Evolutionary conservation across 2,329 filamentous ascomycete species (phyloP), one percentile per base, ranked within the genome.

Genomic region (Pyrenochaeta sp.): DNA sequence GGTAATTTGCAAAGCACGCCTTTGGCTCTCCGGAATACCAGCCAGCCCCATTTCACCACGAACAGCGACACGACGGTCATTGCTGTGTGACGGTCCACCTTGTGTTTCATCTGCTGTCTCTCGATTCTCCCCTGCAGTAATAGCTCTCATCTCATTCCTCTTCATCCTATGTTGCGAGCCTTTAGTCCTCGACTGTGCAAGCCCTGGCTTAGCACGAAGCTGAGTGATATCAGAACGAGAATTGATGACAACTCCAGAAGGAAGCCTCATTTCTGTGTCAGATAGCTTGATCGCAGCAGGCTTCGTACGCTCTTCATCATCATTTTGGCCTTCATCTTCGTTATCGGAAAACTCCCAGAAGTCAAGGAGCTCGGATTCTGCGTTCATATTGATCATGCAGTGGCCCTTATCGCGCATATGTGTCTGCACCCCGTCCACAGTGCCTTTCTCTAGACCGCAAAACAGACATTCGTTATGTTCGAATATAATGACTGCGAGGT

Each of bases 371-470:
- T 76, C 75, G 1, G 72, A 64, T 52, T 76, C 72, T 5, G 52
- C 44, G 9, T 74, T 64, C n/a, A 77, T 27, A 39, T 76, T 74
- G 37, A 77, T 56, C 44, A 68, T 61, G 56, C 75, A 77, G 49
- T 78, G 75, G 7, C 67, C 66, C 54, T 75, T 78, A 47, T 77
- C 75, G 28, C 67, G 54, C 75, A 78, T 78, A 53, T 78, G 75
- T 24, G 55, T 72, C 62, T 74, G 75, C n/a, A 75, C 61, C 25
- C 68, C 60, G 3, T 52, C 36, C 7, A 65, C 59, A 4, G 70
- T 68, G 30, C 46, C 51, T 52, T 72, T 74, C 34, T 57, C 62
- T 10, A 58, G 45, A 36, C 73, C 72, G 52, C 75, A 78, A 60
- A 77, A 77, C 24, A 78, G 66, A 52, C 75, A 78, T 64, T 77